phyloP scores from a whole-genome alignment of 2,329 filamentous ascomycete genomes.

The Scytalidium sp. region DNA sequence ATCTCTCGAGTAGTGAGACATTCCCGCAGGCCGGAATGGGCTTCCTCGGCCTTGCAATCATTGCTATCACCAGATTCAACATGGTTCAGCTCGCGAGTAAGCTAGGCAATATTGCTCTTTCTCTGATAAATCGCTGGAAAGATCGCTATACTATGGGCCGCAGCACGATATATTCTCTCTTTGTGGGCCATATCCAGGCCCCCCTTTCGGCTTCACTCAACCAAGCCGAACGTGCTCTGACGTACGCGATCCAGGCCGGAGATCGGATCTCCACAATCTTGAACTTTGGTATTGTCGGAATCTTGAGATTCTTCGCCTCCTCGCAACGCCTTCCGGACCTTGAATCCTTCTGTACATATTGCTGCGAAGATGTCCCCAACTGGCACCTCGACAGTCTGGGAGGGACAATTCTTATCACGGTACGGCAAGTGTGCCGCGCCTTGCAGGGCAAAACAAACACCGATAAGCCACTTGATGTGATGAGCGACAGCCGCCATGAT shows the following conservation, averaged over 20 bases:
- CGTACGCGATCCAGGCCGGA: constrained; percentile 59
- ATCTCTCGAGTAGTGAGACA: constrained; percentile 53
- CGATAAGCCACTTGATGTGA: constrained; percentile 42
- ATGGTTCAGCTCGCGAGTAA: constrained; percentile 64
- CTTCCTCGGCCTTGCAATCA: constrained; percentile 64
- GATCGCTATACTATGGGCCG: constrained; percentile 62
- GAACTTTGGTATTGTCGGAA: constrained; percentile 62
- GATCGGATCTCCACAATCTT: constrained; percentile 68
- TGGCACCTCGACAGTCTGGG: constrained; percentile 69
- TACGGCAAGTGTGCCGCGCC: constrained; percentile 62
- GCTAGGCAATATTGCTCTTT: constrained; percentile 56
- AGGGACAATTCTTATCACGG: constrained; percentile 61
- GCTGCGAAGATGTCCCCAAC: constrained; percentile 65
- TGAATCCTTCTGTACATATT: constrained; percentile 64
- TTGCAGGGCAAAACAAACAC: constrained; percentile 67
- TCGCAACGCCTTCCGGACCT: constrained; percentile 61
- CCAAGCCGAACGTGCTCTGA: constrained; percentile 60
- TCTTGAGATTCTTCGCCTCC: constrained; percentile 63
- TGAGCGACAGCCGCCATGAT: constrained; percentile 65
- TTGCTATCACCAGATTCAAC: constrained; percentile 64
- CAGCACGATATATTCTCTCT: constrained; percentile 65
- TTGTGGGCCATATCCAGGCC: constrained; percentile 64
- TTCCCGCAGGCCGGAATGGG: constrained; percentile 65
- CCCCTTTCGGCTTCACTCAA: constrained; percentile 53
- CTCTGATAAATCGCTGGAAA: constrained; percentile 58